Evolutionary conservation across 257 asterid genomes (phyloP), one percentile per base, ranked within the genome.

Genomic region (Jasminum sambac): DNA sequence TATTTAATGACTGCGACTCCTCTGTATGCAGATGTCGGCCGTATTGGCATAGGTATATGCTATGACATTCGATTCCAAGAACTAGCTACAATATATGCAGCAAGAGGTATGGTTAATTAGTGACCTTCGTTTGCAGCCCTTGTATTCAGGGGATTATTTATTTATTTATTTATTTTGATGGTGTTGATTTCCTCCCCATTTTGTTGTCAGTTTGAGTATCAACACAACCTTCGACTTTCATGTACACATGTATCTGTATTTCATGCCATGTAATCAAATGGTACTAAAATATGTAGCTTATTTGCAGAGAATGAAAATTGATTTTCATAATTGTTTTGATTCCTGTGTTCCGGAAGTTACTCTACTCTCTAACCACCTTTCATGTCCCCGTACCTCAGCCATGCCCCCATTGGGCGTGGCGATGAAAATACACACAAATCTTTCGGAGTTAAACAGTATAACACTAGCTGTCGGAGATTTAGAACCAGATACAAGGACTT

Each of bases 51-150:
- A 64, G 97, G 97, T 67, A 90, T 90, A 81, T 87, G 97, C 74
- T 90, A 90, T 69, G 97, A 90, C 81, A 88, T 90, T 79, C 88
- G 84, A 41, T 90, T 90, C 78, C 96, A 86, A 76, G 97, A 90
- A 77, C 83, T 90, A 74, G 90, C 96, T 14, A 88, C 95, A 9
- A 84, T 90, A 77, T 90, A 90, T 81, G 97, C 96, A 23, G 90
- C 92, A 72, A 81, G 96, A 82, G 97, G 97, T 88, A 74, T 44
- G 61, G 41, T 74, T 26, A 58, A 25, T 67, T 66, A 68, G 26
- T 70, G 37, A 25, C 19, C 63, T 50, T 67, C 2, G 16, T 72
- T 37, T 37, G 61, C 57, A 30, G 12, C 68, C 59, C 44, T 50
- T 37, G 16, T 1, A 63, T 44, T 66, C 26, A 17, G 23, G 4